A percentile compares a stretch with the other conserved stretches of the same genome.
Evolutionary conservation across 2,329 filamentous ascomycete genomes (phyloP).

Genomic region (Alternaria consortialis): DNA sequence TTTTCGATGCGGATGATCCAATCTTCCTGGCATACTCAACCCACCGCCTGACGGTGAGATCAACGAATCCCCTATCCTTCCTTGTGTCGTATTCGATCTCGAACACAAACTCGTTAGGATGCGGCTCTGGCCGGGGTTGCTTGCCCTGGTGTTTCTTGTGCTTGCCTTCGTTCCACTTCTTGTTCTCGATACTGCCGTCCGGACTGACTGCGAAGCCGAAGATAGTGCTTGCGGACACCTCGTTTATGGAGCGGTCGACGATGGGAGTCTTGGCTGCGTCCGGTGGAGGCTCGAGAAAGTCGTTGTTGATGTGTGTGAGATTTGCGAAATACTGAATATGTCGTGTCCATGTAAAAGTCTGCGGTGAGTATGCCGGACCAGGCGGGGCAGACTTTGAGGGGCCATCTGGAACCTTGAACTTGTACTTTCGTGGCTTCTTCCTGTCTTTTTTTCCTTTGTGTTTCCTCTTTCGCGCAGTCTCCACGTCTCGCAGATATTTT

Average conservation of each 20-base stretch:
- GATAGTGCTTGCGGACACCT: constrained; percentile 25
- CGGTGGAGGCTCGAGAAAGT: constrained; percentile 54
- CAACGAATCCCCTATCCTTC: constrained; percentile 77
- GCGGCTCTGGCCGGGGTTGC: constrained; percentile 59
- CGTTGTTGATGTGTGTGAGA: constrained; percentile 86
- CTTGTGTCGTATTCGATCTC: constrained; percentile 88
- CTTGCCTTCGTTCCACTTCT: constrained; percentile 71
- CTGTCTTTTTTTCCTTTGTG: constrained; percentile 61
- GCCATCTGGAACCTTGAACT: constrained; percentile 68
- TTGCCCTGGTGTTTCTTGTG: constrained; percentile 66
- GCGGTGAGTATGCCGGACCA: constrained; percentile 88
- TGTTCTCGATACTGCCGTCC: constrained; percentile 33
- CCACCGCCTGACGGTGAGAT: constrained; percentile 85
- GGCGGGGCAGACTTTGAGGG: constrained; percentile 78
- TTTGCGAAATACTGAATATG: constrained; percentile 96
- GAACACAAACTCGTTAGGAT: constrained; percentile 73
- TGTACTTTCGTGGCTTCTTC: constrained; percentile 52
- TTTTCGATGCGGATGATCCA: constrained; percentile 59
- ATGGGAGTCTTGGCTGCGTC: background rate
- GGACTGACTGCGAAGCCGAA: constrained; percentile 42
- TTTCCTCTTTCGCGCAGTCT: constrained; percentile 56
- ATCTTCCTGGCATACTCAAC: constrained; percentile 83
- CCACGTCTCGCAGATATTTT: constrained; percentile 53
- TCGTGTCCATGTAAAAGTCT: constrained; percentile 78
- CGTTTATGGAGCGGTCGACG: constrained; percentile 11